These are phyloP conservation scores for Penicillium herquei DNA, from an alignment of 495 filamentous ascomycete genomes.

Conservation along the genomic window DNA sequence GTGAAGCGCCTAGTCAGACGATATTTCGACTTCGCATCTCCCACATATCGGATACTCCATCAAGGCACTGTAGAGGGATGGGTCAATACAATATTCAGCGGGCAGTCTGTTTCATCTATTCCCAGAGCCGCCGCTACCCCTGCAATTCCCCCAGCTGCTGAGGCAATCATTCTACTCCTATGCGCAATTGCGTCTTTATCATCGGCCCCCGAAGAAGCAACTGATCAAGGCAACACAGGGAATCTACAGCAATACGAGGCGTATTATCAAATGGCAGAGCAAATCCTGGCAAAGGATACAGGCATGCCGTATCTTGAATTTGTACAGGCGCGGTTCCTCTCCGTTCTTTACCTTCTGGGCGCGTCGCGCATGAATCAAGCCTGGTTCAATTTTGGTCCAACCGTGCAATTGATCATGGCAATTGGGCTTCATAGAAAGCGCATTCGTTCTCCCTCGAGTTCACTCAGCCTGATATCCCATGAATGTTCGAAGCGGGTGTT, in stretches of 20 bases:
- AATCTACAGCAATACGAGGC: slow-evolving; percentile 22
- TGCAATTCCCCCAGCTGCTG: not conserved
- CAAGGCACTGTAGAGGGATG: slow-evolving; percentile 22
- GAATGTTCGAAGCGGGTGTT: slow-evolving; percentile 27
- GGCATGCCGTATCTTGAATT: slow-evolving; percentile 21
- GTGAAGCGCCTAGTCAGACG: slow-evolving; percentile 21
- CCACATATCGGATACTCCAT: slow-evolving; percentile 30
- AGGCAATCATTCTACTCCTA: slow-evolving; percentile 21
- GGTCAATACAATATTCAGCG: slow-evolving; percentile 13
- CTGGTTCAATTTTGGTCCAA: slow-evolving; percentile 31
- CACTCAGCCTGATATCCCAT: slow-evolving; percentile 1
- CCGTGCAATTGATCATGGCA: slow-evolving; percentile 30
- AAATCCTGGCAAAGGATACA: slow-evolving; percentile 16
- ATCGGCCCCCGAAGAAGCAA: slow-evolving; percentile 10
- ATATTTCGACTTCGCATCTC: slow-evolving; percentile 35
- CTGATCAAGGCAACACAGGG: slow-evolving; percentile 10
- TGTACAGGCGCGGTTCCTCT: slow-evolving; percentile 26
- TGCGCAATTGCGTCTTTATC: slow-evolving; percentile 26
- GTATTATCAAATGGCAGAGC: slow-evolving; percentile 25
- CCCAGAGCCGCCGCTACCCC: not conserved
- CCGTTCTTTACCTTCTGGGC: slow-evolving; percentile 27
- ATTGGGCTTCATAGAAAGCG: slow-evolving; percentile 26
- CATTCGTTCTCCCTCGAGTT: not conserved
- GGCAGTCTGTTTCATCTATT: not conserved
- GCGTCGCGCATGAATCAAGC: slow-evolving; percentile 28